Conservation (phyloP, 495 filamentous ascomycete species). For the Penicillium angulare region DNA sequence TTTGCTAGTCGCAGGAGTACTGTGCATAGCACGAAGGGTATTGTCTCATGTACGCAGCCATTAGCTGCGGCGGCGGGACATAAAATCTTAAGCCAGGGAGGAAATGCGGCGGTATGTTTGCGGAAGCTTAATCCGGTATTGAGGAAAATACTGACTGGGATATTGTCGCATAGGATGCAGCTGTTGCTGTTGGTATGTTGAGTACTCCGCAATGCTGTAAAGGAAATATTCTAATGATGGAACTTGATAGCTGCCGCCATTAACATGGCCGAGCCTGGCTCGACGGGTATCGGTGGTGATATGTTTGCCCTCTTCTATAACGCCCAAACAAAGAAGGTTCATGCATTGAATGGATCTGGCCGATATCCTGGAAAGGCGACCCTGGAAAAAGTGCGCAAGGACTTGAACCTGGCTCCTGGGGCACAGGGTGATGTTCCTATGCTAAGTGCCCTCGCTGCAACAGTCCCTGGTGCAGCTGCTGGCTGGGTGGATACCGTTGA, state of each 20-base stretch:
- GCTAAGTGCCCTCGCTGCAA: constrained; percentile 74
- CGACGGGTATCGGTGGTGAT: constrained; percentile 96
- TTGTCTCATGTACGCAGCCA: constrained; percentile 88
- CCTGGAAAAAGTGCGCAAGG: constrained; percentile 64
- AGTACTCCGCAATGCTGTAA: neutral
- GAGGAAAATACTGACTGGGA: neutral
- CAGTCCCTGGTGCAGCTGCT: constrained; percentile 85
- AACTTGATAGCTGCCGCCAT: constrained; percentile 65
- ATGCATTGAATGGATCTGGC: constrained; percentile 88
- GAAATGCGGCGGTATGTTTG: constrained; percentile 81
- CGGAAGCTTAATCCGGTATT: neutral
- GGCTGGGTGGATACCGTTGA: constrained; percentile 94
- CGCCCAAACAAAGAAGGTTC: constrained; percentile 75
- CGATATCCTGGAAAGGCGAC: constrained; percentile 69
- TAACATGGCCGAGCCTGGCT: constrained; percentile 90
- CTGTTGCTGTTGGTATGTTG: constrained; percentile 73
- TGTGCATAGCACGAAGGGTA: constrained; percentile 90
- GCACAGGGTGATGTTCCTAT: constrained; percentile 67
- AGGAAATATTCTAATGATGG: neutral
- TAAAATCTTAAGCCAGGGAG: constrained; percentile 76
- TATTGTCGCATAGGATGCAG: constrained; percentile 67
- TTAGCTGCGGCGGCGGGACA: constrained; percentile 87
- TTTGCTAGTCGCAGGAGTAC: constrained; percentile 87
- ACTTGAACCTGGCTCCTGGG: constrained; percentile 65
- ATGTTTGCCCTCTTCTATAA: constrained; percentile 97